Base-by-base conservation (phyloP, 1,139 yeast species). In the Hanseniaspora gamundiae region DNA sequence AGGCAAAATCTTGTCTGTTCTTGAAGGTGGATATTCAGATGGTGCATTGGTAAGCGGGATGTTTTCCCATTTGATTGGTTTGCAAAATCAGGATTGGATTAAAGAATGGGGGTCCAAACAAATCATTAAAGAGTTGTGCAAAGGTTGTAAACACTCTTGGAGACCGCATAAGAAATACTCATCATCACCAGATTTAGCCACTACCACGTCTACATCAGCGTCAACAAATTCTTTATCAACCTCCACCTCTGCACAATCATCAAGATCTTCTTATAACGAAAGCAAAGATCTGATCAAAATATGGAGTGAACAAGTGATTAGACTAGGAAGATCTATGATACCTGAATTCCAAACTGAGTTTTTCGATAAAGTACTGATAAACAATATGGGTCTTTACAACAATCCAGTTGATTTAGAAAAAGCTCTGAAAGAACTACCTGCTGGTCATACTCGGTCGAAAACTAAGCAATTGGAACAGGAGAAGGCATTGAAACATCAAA, bases 21-120 rank as follows among this genome's bases (percentile, higher is more conserved):
- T 85, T 51, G 95, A 85, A 61, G 95, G 95, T 17, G 95, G 95
- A 0, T 85, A 85, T 57, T 80, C 93, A 1, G 91, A 85, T 54
- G 84, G 84, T 2, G 95, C 95, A 0, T 67, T 85, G 27, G 64
- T 81, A 2, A 81, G 94, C 0, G 95, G 94, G 10, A 76, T 82
- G 0, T 82, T 82, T 57, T 76, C 94, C 7, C 94, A 84, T 58
- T 62, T 83, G 47, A 76, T 80, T 33, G 94, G 93, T 1, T 59
- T 80, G 44, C 73, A 71, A 40, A 72, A 70, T 36, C 65, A 69
- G 41, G 63, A 69, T 31, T 81, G 87, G 88, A 73, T 76, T 46
- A 63, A 66, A 10, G 71, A 74, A 26, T 77, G 83, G 83, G 83
- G 82, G 1, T 66, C 75, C 6, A 71, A 70, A 40, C 75, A 70